Percentiles rank a stretch among this genome's conserved stretches.
phyloP scores from a whole-genome alignment of 768 basidiomycete genomes.

The Calocera cornea region DNA sequence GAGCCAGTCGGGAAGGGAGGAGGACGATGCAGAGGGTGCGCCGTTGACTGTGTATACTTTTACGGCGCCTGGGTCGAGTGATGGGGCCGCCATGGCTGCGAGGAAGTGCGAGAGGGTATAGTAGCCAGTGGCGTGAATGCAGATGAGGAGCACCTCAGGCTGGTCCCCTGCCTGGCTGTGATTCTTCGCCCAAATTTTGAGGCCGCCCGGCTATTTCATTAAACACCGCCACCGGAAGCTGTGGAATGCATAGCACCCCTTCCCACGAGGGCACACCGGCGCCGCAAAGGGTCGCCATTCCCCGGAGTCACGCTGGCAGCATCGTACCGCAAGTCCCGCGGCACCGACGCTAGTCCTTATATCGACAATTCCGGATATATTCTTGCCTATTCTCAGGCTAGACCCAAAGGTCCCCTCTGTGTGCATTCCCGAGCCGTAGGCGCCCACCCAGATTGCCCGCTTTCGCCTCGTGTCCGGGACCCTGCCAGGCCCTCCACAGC shows the following conservation, averaged over 20 bases:
- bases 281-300: neutral
- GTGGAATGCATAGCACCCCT: neutral
- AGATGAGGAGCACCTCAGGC: neutral
- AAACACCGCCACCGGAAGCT: neutral
- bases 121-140: neutral
- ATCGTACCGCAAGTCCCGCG: too few species aligned
- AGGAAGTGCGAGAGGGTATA: neutral
- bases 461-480: neutral
- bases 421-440: neutral
- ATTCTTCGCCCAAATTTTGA: constrained; percentile 1
- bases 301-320: neutral
- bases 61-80: constrained; percentile 12
- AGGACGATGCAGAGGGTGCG: constrained; percentile 69
- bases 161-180: neutral
- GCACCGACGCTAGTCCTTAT: too few species aligned
- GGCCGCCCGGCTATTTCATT: neutral
- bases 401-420: neutral
- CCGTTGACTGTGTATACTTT: constrained; percentile 97
- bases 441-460: neutral
- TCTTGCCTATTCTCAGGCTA: too few species aligned
- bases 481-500: neutral
- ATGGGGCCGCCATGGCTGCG: neutral
- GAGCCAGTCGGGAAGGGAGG: constrained; percentile 91
- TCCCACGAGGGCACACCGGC: neutral
- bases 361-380: too few species aligned